Evolutionary conservation across 306 rosid genomes (phyloP), one percentile per base, ranked within the genome.

Genomic region (Quillaja saponaria): DNA sequence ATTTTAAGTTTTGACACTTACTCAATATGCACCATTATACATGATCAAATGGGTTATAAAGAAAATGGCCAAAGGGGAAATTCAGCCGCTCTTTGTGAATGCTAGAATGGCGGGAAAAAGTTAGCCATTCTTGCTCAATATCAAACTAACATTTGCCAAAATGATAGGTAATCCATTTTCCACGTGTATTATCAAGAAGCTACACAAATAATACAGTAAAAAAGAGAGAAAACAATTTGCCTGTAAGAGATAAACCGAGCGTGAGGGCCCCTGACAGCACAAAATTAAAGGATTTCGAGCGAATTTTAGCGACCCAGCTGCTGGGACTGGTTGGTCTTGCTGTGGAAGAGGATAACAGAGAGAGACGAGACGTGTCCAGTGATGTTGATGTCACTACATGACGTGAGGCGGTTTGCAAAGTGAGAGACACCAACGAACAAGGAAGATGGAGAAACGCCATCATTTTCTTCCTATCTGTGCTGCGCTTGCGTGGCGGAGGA

Each of bases 221-320:
- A 13, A 15, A 25, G 8, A 25, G 14, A 19, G 10, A 7, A 2
- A 41, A 50, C 2, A 15, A 13, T 41, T 58, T 73, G 76, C 98
- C 96, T 49, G 89, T 73, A 47, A 88, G 75, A 45, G 85, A 68
- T 9, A 86, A 33, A 13, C 85, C 88, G 21, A 88, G 81, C 4
- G 95, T 71, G 51, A 92, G 81, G 28, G 86, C 87, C 8, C 86
- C 89, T 0, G 96, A 81, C 40, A 92, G 80, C 60, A 76, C 80
- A 20, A 80, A 76, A 39, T 70, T 83, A 31, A 83, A 65, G 46
- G 96, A 72, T 46, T 81, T 86, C 13, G 76, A 71, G 34, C 60
- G 73, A 18, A 76, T 25, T 39, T 68, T 64, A 13, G 75, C 35
- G 40, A 79, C 21, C 61, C 73, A 61, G 16, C 69, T 40, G 51